These are phyloP conservation scores for Pseudovirgaria hyperparasitica DNA, from an alignment of 2,329 filamentous ascomycete genomes.

Conservation along the genomic window DNA sequence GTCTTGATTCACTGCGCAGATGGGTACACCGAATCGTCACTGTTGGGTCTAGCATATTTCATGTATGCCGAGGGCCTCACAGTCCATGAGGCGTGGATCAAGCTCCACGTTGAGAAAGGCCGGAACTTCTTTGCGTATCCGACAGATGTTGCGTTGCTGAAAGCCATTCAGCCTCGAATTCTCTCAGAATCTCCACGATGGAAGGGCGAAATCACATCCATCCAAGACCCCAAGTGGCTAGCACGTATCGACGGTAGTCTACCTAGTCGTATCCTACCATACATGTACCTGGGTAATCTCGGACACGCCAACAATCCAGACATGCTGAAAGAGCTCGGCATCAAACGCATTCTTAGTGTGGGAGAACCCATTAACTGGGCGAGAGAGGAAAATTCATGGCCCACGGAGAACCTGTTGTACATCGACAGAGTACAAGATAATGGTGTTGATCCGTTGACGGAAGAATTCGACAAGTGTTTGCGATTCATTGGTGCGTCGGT, in stretches of 20 bases:
- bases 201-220: slow-evolving; percentile 36
- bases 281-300: slow-evolving; percentile 93
- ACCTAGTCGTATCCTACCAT: slow-evolving; percentile 76
- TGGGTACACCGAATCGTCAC: slow-evolving; percentile 87
- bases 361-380: slow-evolving; percentile 83
- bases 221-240: slow-evolving; percentile 69
- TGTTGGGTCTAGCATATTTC: slow-evolving; percentile 81
- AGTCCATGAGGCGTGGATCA: slow-evolving; percentile 75
- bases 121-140: slow-evolving; percentile 97
- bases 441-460: slow-evolving; percentile 80
- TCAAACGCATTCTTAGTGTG: slow-evolving; percentile 78
- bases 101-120: slow-evolving; percentile 63
- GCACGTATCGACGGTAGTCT: slow-evolving; percentile 76
- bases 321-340: slow-evolving; percentile 65
- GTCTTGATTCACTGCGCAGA: slow-evolving; percentile 89
- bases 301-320: slow-evolving; percentile 89
- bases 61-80: slow-evolving; percentile 80
- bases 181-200: slow-evolving; percentile 54
- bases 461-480: slow-evolving; percentile 74
- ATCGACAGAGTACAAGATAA: slow-evolving; percentile 90
- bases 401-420: slow-evolving; percentile 62
- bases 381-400: slow-evolving; percentile 49
- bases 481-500: slow-evolving; percentile 72
- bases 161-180: slow-evolving; percentile 61
- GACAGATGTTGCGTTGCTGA: slow-evolving; percentile 75